These are phyloP conservation scores for Ascochyta lentis DNA, from an alignment of 2,329 filamentous ascomycete genomes.

Conservation along the genomic window DNA sequence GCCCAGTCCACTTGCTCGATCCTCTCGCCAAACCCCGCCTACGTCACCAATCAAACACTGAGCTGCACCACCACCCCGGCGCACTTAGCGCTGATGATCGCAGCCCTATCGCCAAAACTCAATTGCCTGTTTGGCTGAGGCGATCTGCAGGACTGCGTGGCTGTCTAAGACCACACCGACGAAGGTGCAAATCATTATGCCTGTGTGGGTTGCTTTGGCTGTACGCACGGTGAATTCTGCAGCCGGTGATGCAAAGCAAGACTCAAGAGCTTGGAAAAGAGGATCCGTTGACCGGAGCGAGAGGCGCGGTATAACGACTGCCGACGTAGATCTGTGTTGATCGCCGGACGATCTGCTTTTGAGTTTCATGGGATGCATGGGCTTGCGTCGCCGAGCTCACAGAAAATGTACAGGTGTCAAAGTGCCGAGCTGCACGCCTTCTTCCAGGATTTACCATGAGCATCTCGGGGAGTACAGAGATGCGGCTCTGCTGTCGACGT, in stretches of 20 bases:
- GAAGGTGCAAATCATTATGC: background rate
- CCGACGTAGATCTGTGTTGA: background rate
- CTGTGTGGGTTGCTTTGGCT: background rate
- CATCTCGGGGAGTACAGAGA: constrained; percentile 1
- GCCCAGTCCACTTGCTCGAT: background rate
- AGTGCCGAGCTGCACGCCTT: background rate
- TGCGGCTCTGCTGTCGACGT: constrained; percentile 1
- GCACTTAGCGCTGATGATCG: background rate
- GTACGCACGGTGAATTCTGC: background rate
- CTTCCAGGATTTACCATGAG: background rate
- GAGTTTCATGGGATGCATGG: constrained; percentile 7
- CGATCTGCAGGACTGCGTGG: background rate
- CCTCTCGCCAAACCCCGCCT: constrained; percentile 7
- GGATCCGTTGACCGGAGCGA: background rate
- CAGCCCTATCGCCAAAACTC: constrained; percentile 1
- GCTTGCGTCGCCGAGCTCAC: background rate
- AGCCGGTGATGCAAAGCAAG: background rate
- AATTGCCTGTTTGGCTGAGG: background rate
- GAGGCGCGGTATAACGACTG: background rate
- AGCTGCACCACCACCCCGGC: background rate
- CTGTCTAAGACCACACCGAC: background rate
- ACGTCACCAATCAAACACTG: constrained; percentile 12
- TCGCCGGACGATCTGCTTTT: constrained; percentile 9
- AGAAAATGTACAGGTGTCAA: background rate
- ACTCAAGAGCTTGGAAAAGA: background rate